Conservation (phyloP, 2,329 filamentous ascomycete genomes). For the Juglanconis sp. region DNA sequence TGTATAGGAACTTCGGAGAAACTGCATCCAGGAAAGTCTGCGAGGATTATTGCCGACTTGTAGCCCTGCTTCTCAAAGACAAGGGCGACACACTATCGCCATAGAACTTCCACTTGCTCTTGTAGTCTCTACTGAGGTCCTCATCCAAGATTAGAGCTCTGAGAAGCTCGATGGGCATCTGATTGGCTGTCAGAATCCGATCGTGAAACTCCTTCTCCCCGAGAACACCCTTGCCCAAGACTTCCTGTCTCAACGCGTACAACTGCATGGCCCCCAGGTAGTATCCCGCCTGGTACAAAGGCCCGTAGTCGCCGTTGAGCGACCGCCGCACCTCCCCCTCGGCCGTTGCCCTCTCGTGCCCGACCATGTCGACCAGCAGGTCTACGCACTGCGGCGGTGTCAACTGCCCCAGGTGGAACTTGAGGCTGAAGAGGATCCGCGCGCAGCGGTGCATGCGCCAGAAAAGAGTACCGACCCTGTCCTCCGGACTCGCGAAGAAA, state of each 20-base stretch:
- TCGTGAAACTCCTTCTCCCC: slow-evolving; percentile 57
- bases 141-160: slow-evolving; percentile 13
- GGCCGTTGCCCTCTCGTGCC: slow-evolving; percentile 57
- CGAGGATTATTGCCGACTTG: not conserved
- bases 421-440: slow-evolving; percentile 56
- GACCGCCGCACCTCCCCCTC: slow-evolving; percentile 59
- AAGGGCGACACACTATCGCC: not conserved
- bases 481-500: slow-evolving; percentile 48
- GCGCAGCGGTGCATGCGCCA: slow-evolving; percentile 62
- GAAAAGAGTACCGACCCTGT: slow-evolving; percentile 56
- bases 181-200: slow-evolving; percentile 44
- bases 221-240: slow-evolving; percentile 29
- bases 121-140: slow-evolving; percentile 11
- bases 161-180: slow-evolving; percentile 18
- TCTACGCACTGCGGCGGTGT: slow-evolving; percentile 53
- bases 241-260: slow-evolving; percentile 46
- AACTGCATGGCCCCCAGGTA: slow-evolving; percentile 59
- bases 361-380: slow-evolving; percentile 52
- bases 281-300: slow-evolving; percentile 59
- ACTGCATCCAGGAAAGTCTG: not conserved
- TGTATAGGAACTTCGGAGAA: not conserved
- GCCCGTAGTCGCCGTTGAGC: slow-evolving; percentile 53
- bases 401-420: slow-evolving; percentile 55
- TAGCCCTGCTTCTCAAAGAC: not conserved
- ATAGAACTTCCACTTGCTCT: slow-evolving; percentile 16